Evolutionary conservation across 495 filamentous ascomycete species (phyloP), one percentile per base, ranked within the genome.

Genomic region (Hypoxylon lienhwacheense): DNA sequence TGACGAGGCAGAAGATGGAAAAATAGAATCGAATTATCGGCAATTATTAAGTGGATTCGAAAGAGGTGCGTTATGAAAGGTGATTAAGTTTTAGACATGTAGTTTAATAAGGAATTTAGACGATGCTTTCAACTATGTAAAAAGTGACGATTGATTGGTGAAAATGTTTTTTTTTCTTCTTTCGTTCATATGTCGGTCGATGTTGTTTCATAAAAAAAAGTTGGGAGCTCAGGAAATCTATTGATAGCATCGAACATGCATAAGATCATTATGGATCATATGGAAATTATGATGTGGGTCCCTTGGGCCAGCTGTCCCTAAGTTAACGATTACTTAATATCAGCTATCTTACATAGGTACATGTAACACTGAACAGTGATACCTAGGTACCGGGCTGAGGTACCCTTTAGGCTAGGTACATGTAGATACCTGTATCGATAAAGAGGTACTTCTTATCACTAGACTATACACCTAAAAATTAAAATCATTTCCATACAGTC

Each of bases 151-250:
- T n/a, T n/a, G n/a, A n/a, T n/a, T n/a, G n/a, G n/a, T n/a, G n/a
- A n/a, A n/a, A n/a, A n/a, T n/a, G n/a, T 19, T 31, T n/a, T 31
- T 31, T 31, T 7, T 11, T 11, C 10, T 31, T 31, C 3, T 31
- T 31, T 31, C 10, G 28, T 8, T 11, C 28, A 7, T 31, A 31
- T 31, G 28, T 37, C 14, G 32, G 44, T 36, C 7, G n/a, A n/a
- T n/a, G n/a, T n/a, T n/a, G 31, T 40, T 49, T 56, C 36, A 56
- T 56, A 56, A 56, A 53, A 53, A 44, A 56, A 55, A 46, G 36
- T 56, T 49, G 35, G 43, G 34, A 55, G 43, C 52, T 55, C 5
- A 22, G 36, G 19, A 40, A 22, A 40, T 24, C 20, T 26, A 26
- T n/a, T n/a, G n/a, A n/a, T n/a, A n/a, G n/a, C n/a, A n/a, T n/a